These are phyloP conservation scores for Zasmidium cellare DNA, from an alignment of 2,329 filamentous ascomycete genomes.

Conservation along the genomic window DNA sequence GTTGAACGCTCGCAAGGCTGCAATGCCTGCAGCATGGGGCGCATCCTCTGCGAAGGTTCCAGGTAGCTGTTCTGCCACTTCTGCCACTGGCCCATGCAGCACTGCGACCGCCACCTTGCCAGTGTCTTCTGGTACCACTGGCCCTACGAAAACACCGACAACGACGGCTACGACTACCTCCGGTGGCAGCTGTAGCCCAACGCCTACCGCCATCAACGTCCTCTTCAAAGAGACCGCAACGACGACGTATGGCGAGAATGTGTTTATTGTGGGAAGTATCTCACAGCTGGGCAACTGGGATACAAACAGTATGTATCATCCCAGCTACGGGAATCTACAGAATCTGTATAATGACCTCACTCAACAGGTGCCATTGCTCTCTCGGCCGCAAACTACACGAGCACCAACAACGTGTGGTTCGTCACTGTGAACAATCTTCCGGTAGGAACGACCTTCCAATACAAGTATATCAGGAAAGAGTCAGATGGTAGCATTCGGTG, in stretches of 20 bases:
- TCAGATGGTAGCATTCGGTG: constrained; percentile 57
- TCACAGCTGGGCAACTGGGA: constrained; percentile 63
- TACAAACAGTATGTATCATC: constrained; percentile 17
- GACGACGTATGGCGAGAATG: constrained; percentile 61
- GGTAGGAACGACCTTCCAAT: constrained; percentile 53
- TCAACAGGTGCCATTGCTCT: constrained; percentile 53
- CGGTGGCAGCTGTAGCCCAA: constrained; percentile 22
- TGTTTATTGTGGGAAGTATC: constrained; percentile 65
- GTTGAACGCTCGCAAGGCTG: constrained; percentile 56
- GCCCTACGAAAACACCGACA: neutral
- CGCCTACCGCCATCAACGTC: constrained; percentile 45
- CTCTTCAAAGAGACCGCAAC: constrained; percentile 29
- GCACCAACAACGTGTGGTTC: constrained; percentile 61
- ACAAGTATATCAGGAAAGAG: constrained; percentile 64
- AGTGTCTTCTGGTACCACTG: constrained; percentile 15
- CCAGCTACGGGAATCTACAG: neutral
- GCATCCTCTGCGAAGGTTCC: constrained; percentile 24
- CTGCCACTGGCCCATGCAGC: constrained; percentile 28
- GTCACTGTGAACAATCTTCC: constrained; percentile 50
- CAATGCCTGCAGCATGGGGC: constrained; percentile 60
- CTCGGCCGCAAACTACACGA: constrained; percentile 59
- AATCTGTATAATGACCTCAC: neutral
- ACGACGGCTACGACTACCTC: constrained; percentile 21
- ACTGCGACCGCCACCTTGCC: constrained; percentile 30
- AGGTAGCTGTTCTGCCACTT: constrained; percentile 25